A percentile compares a stretch with the other conserved stretches of the same genome.
Evolutionary conservation across 1,139 yeast genomes (phyloP).

Genomic region (Diutina catenulata): DNA sequence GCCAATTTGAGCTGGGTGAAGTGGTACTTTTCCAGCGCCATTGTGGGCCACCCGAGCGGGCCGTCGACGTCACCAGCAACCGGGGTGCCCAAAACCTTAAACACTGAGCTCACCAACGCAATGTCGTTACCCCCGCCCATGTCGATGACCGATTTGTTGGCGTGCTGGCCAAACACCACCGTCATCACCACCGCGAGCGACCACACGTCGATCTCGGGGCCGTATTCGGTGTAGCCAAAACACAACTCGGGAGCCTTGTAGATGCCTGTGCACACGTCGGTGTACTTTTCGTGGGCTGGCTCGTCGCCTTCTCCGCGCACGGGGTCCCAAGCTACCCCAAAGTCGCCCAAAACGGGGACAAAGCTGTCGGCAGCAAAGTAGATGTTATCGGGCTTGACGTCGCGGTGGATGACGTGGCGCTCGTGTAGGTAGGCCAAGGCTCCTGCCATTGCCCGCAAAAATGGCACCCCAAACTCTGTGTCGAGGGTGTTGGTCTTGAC

Average conservation of each 20-base stretch:
- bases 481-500: constrained; percentile 11
- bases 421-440: constrained; percentile 44
- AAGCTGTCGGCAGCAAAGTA: constrained; percentile 15
- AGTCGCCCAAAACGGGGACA: constrained; percentile 50
- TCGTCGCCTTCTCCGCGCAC: constrained; percentile 28
- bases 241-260: constrained; percentile 82
- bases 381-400: constrained; percentile 73
- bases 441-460: constrained; percentile 29
- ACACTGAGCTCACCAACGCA: constrained; percentile 48
- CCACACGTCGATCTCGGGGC: constrained; percentile 69
- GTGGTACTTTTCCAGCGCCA: constrained; percentile 19
- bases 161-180: constrained; percentile 38
- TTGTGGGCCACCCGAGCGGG: constrained; percentile 24
- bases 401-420: constrained; percentile 72
- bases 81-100: constrained; percentile 63
- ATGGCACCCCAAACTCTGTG: constrained; percentile 10
- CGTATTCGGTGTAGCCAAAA: constrained; percentile 55
- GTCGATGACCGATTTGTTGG: constrained; percentile 22
- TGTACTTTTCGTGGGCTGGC: constrained; percentile 32
- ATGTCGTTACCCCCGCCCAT: constrained; percentile 44
- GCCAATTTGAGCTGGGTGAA: constrained; percentile 20
- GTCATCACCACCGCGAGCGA: constrained; percentile 58
- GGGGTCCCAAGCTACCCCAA: constrained; percentile 55
- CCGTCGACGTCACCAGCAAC: constrained; percentile 20
- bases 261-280: constrained; percentile 66